Evolutionary conservation across 1,139 yeast species (phyloP), one percentile per base, ranked within the genome.

Genomic region (Kluyveromyces sp.): DNA sequence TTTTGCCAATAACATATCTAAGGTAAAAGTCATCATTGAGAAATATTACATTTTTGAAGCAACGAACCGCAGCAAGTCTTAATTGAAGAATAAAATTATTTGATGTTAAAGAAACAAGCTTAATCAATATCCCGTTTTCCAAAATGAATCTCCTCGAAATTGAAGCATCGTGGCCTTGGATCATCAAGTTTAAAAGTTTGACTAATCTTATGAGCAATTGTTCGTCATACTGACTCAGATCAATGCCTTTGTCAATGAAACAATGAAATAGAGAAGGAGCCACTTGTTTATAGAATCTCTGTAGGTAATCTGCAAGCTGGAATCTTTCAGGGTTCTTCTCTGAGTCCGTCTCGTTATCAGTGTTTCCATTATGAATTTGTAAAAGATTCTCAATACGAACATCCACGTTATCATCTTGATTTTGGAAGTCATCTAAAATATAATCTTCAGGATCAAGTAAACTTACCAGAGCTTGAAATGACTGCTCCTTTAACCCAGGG

Each of bases 401-500:
- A 21, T 44, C 36, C 26, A 31, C 31, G 7, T 37, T 33, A 5
- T 32, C 42, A 26, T 46, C 50, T 8, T 48, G 46, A 27, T 48
- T 48, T 25, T 48, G 43, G 30, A 39, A 45, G 7, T 50, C 57
- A 28, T 48, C 55, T 4, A 57, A 58, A 25, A 60, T 42, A 41
- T 62, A 63, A 6, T 65, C 66, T 46, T 73, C 74, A 1, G 88
- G 81, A 57, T 84, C 92, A 15, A 88, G 68, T 37, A 89, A 66
- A 1, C 82, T 79, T 57, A 81, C 81, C 42, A 90, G 67, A 0
- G 96, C 95, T 65, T 89, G 96, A 51, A 78, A 79, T 1, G 92
- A 85, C 62, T 89, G 97, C 4, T 83, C 77, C 59, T 85, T 82
- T 43, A 89, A 67, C 0, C 95, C 95, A 4, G 83, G 75, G 53